Percentiles rank a stretch among this genome's conserved stretches.
Conservation (phyloP, 2,329 filamentous ascomycete genomes). For the Penicillium paneum region DNA sequence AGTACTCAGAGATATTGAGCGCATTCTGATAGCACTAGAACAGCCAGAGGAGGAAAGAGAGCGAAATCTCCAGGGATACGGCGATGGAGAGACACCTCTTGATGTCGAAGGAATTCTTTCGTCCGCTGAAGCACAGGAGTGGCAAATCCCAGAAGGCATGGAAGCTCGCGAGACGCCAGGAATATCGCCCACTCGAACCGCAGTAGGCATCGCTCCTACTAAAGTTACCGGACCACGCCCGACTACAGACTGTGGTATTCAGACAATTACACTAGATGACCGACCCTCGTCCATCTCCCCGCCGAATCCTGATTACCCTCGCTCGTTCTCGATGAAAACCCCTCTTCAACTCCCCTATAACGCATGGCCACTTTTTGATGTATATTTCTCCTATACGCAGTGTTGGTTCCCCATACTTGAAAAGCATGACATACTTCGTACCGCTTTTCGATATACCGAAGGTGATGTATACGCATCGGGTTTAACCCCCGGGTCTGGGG, state of each 20-base stretch:
- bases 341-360: slow-evolving; percentile 53
- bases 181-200: slow-evolving; percentile 27
- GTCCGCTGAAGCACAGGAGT: slow-evolving; percentile 32
- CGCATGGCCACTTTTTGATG: slow-evolving; percentile 58
- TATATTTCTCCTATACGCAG: slow-evolving; percentile 73
- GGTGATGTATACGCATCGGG: slow-evolving; percentile 24
- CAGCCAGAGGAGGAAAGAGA: slow-evolving; percentile 40
- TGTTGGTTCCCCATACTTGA: slow-evolving; percentile 73
- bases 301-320: slow-evolving; percentile 6
- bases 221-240: slow-evolving; percentile 11
- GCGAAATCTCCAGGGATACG: slow-evolving; percentile 24
- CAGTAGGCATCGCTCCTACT: slow-evolving; percentile 14
- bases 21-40: slow-evolving; percentile 51
- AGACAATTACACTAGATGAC: slow-evolving; percentile 18
- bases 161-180: slow-evolving; percentile 20
- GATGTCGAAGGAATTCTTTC: slow-evolving; percentile 31
- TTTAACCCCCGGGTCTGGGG: slow-evolving; percentile 38
- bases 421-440: slow-evolving; percentile 60
- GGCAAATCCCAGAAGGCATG: slow-evolving; percentile 32
- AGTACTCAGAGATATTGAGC: slow-evolving; percentile 62
- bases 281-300: neutral
- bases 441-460: slow-evolving; percentile 38
- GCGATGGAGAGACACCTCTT: slow-evolving; percentile 28
- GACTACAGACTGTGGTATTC: slow-evolving; percentile 27
- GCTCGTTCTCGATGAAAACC: slow-evolving; percentile 8